phyloP scores from a whole-genome alignment of 78 protist species.

The Cyanophora paradoxa region DNA sequence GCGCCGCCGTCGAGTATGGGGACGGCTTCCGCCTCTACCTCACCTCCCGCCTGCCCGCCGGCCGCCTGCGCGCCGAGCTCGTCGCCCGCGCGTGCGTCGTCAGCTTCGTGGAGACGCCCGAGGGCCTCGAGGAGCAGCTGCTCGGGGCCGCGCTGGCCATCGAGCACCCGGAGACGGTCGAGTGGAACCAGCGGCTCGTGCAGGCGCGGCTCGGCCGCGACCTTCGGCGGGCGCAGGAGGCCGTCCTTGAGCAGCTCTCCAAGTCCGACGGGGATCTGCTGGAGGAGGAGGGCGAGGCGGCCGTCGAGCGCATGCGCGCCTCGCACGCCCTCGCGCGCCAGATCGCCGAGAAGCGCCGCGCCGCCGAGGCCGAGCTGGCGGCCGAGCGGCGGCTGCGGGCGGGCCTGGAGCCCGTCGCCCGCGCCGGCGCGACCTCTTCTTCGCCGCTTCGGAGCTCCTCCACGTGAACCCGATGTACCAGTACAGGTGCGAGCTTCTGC shows the following conservation, averaged over 20 bases:
- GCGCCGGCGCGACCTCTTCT: constrained; percentile 54
- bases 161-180: constrained; percentile 30
- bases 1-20: constrained; percentile 25
- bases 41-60: constrained; percentile 60
- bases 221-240: constrained; percentile 41
- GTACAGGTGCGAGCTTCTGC: too few species aligned
- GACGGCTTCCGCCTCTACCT: constrained; percentile 48
- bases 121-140: constrained; percentile 78
- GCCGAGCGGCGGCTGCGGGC: constrained; percentile 34
- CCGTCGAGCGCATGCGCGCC: constrained; percentile 1
- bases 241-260: constrained; percentile 37
- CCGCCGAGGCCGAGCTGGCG: constrained; percentile 35
- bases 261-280: constrained; percentile 50
- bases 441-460: constrained; percentile 44
- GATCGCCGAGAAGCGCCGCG: constrained; percentile 31
- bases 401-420: constrained; percentile 35
- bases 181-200: constrained; percentile 41
- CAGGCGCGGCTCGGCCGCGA: constrained; percentile 25
- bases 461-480: constrained; percentile 36
- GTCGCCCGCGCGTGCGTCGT: constrained; percentile 58
- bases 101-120: constrained; percentile 67
- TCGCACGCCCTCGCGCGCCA: too few species aligned
- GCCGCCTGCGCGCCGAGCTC: constrained; percentile 55
- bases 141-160: constrained; percentile 41
- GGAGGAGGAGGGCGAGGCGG: constrained; percentile 39